These are phyloP conservation scores for Ascochyta lentis DNA, from an alignment of 2,329 filamentous ascomycete species.

Conservation along the genomic window DNA sequence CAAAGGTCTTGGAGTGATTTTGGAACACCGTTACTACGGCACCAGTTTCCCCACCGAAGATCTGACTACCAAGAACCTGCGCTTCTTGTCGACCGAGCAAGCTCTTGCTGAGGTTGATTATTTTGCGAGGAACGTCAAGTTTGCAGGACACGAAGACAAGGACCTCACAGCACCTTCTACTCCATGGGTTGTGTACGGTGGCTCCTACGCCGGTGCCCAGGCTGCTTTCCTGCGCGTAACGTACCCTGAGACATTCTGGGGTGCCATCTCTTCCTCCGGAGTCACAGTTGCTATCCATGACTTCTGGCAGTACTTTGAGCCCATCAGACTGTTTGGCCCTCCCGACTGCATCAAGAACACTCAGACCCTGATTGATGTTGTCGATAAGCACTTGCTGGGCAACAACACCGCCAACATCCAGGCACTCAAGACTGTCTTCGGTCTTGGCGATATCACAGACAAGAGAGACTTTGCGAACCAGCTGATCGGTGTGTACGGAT, in stretches of 20 bases:
- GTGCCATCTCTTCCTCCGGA: slow-evolving; percentile 79
- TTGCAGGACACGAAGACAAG: slow-evolving; percentile 67
- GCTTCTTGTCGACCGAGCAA: slow-evolving; percentile 85
- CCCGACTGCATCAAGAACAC: slow-evolving; percentile 69
- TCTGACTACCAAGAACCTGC: slow-evolving; percentile 71
- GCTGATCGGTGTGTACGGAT: slow-evolving; percentile 56
- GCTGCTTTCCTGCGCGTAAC: slow-evolving; percentile 76
- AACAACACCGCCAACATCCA: slow-evolving; percentile 53
- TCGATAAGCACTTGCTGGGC: slow-evolving; percentile 65
- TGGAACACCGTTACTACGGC: slow-evolving; percentile 90
- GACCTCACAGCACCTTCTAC: slow-evolving; percentile 70
- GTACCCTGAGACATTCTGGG: slow-evolving; percentile 82
- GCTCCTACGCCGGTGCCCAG: slow-evolving; percentile 82
- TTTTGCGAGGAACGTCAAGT: slow-evolving; percentile 76
- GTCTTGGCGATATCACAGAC: slow-evolving; percentile 57
- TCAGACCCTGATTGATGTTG: slow-evolving; percentile 64
- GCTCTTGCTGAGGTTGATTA: slow-evolving; percentile 81
- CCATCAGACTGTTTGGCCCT: slow-evolving; percentile 63
- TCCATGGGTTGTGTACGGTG: slow-evolving; percentile 81
- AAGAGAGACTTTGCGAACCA: slow-evolving; percentile 61
- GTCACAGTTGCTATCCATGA: slow-evolving; percentile 80
- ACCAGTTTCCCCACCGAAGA: slow-evolving; percentile 72
- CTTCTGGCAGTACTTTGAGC: slow-evolving; percentile 72
- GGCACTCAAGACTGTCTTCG: slow-evolving; percentile 62
- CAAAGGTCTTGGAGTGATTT: slow-evolving; percentile 76